Evolutionary conservation across 805 yeast species (phyloP).

Genomic region (Ogataea naganishii): DNA sequence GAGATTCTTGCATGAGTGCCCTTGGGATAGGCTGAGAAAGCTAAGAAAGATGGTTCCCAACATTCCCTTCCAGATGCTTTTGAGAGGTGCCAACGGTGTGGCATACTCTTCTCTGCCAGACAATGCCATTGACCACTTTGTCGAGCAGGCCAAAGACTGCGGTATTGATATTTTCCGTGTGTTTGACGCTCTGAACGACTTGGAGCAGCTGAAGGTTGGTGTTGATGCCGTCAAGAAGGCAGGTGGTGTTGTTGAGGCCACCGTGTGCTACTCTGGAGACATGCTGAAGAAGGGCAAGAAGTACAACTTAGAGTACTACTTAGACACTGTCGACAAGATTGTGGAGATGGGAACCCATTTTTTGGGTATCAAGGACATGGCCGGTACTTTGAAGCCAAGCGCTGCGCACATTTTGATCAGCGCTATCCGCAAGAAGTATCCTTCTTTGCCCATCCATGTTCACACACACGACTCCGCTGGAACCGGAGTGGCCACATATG

Average conservation of each 20-base stretch:
- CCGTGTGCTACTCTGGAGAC: conserved; percentile 98
- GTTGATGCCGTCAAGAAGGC: conserved; percentile 96
- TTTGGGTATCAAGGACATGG: conserved; percentile 98
- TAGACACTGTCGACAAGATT: conserved; percentile 71
- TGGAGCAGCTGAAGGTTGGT: conserved; percentile 96
- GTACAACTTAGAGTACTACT: conserved; percentile 86
- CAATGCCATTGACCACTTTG: conserved; percentile 97
- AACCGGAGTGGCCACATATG: conserved; percentile 97
- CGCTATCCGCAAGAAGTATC: conserved; percentile 76
- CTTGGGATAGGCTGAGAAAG: conserved; percentile 92
- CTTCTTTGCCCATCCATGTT: conserved; percentile 93
- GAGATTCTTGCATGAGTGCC: conserved; percentile 98
- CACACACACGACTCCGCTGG: conserved; percentile 99
- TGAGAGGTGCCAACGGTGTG: conserved; percentile 99
- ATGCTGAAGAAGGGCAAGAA: conserved; percentile 95
- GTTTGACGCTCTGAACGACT: conserved; percentile 93
- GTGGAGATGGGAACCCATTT: conserved; percentile 94
- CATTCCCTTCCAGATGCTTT: conserved; percentile 98
- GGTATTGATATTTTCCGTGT: conserved; percentile 98
- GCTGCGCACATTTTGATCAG: conserved; percentile 83
- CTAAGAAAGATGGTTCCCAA: conserved; percentile 90
- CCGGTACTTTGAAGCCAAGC: conserved; percentile 94
- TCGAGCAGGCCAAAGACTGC: conserved; percentile 83
- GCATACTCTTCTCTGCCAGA: conserved; percentile 98
- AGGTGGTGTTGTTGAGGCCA: conserved; percentile 98